phyloP scores from a whole-genome alignment of 2,329 filamentous ascomycete species.

The Talaromyces sp. region DNA sequence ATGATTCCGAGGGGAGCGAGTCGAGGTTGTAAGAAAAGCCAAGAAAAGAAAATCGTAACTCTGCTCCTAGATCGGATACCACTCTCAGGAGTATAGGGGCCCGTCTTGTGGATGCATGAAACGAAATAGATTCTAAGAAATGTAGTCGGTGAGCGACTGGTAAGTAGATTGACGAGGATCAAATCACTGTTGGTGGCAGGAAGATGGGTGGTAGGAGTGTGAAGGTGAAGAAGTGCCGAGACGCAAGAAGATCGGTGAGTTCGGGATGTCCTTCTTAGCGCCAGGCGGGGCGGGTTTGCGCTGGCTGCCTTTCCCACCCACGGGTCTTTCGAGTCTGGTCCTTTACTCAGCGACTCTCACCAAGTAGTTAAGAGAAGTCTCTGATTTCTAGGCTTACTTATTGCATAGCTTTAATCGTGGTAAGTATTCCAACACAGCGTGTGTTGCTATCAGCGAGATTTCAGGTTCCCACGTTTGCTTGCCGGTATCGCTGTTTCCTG shows the following conservation, averaged over 20 bases:
- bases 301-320: background rate
- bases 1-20: background rate
- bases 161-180: background rate
- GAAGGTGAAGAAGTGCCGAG: constrained; percentile 32
- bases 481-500: background rate
- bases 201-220: constrained; percentile 23
- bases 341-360: background rate
- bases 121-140: background rate
- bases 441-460: background rate
- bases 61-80: constrained; percentile 6
- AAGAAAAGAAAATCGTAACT: constrained; percentile 2
- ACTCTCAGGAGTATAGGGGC: background rate
- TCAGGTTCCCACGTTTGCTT: background rate
- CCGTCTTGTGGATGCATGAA: background rate
- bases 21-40: constrained; percentile 2
- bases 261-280: constrained; percentile 16
- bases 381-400: background rate
- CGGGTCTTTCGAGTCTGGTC: background rate
- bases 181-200: background rate
- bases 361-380: background rate
- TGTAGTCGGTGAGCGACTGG: background rate
- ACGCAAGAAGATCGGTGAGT: constrained; percentile 29
- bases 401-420: background rate
- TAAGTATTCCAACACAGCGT: background rate
- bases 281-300: constrained; percentile 14